A percentile compares a stretch with the other conserved stretches of the same genome.
These are phyloP conservation scores for Wickerhamomyces ciferrii DNA, from an alignment of 805 yeast species.

Conservation along the genomic window DNA sequence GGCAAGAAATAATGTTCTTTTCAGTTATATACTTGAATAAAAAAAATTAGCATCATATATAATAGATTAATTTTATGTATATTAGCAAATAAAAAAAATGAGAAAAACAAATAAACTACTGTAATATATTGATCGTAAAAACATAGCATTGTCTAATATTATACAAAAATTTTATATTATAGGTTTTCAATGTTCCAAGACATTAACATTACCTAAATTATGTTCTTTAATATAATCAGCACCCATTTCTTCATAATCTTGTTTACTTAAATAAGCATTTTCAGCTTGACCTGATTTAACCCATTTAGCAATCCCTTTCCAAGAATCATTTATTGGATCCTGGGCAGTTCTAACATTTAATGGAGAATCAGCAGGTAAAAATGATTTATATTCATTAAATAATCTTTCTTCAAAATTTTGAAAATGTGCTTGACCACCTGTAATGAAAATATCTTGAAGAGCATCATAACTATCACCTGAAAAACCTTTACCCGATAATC, in stretches of 20 bases:
- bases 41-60: no score
- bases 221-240: slow-evolving; percentile 87
- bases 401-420: slow-evolving; percentile 66
- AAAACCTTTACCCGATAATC: slow-evolving; percentile 52
- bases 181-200: slow-evolving; percentile 1
- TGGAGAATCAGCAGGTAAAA: slow-evolving; percentile 64
- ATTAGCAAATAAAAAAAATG: slow-evolving; percentile 4
- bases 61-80: no score
- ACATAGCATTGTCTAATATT: no score
- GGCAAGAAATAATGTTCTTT: no score
- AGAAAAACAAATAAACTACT: background rate
- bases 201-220: slow-evolving; percentile 55
- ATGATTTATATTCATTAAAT: slow-evolving; percentile 58
- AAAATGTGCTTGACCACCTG: slow-evolving; percentile 79
- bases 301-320: slow-evolving; percentile 94
- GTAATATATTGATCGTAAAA: no score
- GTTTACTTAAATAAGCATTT: slow-evolving; percentile 49
- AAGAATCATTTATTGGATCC: slow-evolving; percentile 75
- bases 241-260: slow-evolving; percentile 86
- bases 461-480: slow-evolving; percentile 49
- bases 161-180: no score
- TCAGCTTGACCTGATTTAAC: slow-evolving; percentile 42
- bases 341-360: slow-evolving; percentile 57
- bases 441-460: slow-evolving; percentile 65
- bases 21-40: no score